Evolutionary conservation across 2,329 filamentous ascomycete species (phyloP), one percentile per base, ranked within the genome.

Genomic region (Talaromyces marneffei): DNA sequence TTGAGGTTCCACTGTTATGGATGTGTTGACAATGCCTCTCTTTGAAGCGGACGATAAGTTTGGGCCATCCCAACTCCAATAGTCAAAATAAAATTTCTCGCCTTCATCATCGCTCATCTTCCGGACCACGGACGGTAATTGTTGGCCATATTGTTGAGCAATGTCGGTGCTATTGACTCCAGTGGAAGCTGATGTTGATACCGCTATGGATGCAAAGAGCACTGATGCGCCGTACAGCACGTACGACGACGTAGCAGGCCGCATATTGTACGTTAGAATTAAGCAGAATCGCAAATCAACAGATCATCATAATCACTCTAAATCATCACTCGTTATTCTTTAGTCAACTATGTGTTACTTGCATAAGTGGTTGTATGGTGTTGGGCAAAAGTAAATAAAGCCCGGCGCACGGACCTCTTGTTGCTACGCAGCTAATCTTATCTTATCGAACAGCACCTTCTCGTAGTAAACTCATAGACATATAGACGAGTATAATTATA

Each of bases 21-120:
- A 29, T 16, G 46, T 8, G 27, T 44, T 37, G 40, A 29, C 25
- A 29, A 29, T 27, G 3, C 46, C 25, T n/a, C 23, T 53, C 6
- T 35, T 5, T 7, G 48, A 35, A 14, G 42, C 57, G 50, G 39
- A 66, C 29, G 18, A 48, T 20, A 48, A 16, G 63, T 56, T 27
- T 2, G 25, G 39, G 20, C 35, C 10, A 23, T 55, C 23, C 33
- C 33, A 55, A 25, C 20, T 57, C 78, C 78, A 81, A 64, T 80
- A 80, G 35, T 78, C 71, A 35, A 75, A 67, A 56, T 75, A 78
- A 67, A 81, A 81, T 66, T 80, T 81, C 65, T 81, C 77, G 10
- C 78, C 77, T 48, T 77, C 74, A 44, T 80, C 77, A 5, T 64
- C 65, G 44, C 71, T 76, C 78, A 81, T 80, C 62, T 80, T 81